phyloP scores from a whole-genome alignment of 306 rosid genomes.

The Cyclanthera cordifolia region DNA sequence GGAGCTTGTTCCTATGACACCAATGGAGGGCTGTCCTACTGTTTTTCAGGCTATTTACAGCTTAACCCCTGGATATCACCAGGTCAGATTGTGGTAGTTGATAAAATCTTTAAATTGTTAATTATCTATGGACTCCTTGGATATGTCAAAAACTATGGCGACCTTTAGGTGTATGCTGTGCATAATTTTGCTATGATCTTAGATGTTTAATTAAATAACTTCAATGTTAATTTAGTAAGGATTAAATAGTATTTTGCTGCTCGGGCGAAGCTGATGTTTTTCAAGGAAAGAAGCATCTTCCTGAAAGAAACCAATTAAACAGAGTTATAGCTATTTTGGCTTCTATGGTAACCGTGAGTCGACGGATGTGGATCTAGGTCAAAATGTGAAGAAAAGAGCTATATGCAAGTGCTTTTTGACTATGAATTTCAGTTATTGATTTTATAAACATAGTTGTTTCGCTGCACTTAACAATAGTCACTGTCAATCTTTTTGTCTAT shows the following conservation, averaged over 20 bases:
- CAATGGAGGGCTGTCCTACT: constrained; percentile 82
- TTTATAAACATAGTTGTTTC: background rate
- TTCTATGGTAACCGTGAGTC: background rate
- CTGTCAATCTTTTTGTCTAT: background rate
- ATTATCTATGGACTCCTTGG: background rate
- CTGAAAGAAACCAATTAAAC: background rate
- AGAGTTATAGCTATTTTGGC: background rate
- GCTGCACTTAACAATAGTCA: background rate
- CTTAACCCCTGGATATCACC: constrained; percentile 76
- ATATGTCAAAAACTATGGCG: background rate
- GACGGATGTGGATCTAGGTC: background rate
- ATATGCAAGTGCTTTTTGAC: background rate
- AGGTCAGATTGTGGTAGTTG: constrained; percentile 44
- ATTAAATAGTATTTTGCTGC: background rate
- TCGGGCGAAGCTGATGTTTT: constrained; percentile 9
- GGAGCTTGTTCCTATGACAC: constrained; percentile 80
- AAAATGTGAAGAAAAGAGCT: background rate
- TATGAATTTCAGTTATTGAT: background rate
- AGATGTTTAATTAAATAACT: background rate
- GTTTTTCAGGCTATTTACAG: constrained; percentile 85
- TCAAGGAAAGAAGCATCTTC: background rate
- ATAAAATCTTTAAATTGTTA: constrained; percentile 3
- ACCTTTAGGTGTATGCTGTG: background rate
- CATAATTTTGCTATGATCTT: background rate
- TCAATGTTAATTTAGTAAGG: background rate